Conservation (phyloP, 1,139 yeast genomes). For the Zygosaccharomyces sapae region DNA sequence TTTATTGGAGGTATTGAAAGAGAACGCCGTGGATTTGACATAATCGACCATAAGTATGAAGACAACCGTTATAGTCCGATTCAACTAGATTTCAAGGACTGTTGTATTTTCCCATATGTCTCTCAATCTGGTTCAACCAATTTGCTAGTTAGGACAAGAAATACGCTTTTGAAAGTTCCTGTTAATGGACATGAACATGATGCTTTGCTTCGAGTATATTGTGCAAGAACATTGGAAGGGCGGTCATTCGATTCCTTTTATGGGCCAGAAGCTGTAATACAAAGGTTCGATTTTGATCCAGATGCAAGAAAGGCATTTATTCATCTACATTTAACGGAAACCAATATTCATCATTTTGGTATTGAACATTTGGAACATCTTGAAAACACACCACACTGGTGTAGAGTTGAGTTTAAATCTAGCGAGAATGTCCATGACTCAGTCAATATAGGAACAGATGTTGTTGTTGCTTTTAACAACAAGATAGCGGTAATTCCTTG, state of each 20-base stretch:
- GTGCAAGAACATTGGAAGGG: not conserved
- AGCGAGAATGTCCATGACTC: constrained; percentile 12
- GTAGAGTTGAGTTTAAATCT: not conserved
- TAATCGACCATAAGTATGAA: not conserved
- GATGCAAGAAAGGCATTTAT: not conserved
- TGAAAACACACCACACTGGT: not conserved
- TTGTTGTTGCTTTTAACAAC: constrained; percentile 10
- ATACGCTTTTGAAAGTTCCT: not conserved
- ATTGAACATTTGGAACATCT: not conserved
- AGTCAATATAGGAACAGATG: constrained; percentile 6
- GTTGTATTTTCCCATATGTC: not conserved
- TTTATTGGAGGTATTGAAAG: constrained; percentile 8
- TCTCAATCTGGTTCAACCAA: not conserved
- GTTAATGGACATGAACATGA: not conserved
- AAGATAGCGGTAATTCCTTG: constrained; percentile 5
- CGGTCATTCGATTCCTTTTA: not conserved
- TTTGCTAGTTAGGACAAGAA: not conserved
- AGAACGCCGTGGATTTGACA: not conserved
- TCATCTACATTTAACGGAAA: not conserved
- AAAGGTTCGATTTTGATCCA: not conserved
- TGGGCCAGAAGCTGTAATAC: not conserved
- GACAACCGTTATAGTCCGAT: not conserved
- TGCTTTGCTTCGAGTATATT: no score
- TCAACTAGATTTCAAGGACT: not conserved
- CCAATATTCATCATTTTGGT: constrained; percentile 8